Conservation (phyloP, 2,329 filamentous ascomycete species). For the Calonectria henricotiae region DNA sequence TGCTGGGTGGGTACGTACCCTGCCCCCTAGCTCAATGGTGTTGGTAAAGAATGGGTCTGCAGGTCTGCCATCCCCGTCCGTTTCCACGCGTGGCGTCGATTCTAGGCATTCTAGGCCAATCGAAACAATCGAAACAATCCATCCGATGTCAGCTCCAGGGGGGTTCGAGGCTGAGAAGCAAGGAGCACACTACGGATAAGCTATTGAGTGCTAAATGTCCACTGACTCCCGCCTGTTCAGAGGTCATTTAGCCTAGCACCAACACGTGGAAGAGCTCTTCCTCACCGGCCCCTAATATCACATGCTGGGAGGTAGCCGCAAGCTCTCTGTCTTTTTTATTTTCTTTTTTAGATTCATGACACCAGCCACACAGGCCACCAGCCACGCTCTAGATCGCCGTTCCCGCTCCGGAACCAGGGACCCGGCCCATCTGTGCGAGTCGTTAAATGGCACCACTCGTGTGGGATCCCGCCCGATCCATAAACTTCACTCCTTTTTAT, state of each 20-base stretch:
- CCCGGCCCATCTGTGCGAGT: conserved; percentile 28
- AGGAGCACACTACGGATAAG: conserved; percentile 9
- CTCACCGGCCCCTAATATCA: conserved; percentile 3
- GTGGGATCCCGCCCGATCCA: conserved; percentile 1
- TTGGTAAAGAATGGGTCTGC: conserved; percentile 27
- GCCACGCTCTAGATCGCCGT: conserved; percentile 30
- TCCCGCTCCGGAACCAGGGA: conserved; percentile 28
- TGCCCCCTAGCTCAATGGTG: not conserved
- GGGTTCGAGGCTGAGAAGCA: conserved; percentile 8
- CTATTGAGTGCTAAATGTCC: conserved; percentile 8
- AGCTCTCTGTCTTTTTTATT: not conserved
- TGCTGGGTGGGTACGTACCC: conserved; percentile 28
- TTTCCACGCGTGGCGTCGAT: conserved; percentile 42
- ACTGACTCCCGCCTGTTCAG: no score
- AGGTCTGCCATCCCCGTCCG: conserved; percentile 18
- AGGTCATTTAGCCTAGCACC: not conserved
- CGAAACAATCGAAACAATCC: conserved; percentile 41
- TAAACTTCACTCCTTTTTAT: conserved; percentile 17
- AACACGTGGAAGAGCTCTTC: conserved; percentile 14
- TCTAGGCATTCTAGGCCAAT: conserved; percentile 48
- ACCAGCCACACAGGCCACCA: conserved; percentile 19
- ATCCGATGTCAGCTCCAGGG: conserved; percentile 48
- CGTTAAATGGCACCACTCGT: conserved; percentile 18
- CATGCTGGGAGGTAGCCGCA: conserved; percentile 5
- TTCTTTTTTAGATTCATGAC: not conserved